Evolutionary conservation across 2,329 filamentous ascomycete genomes (phyloP).

Genomic region (Chaetomium globosum): DNA sequence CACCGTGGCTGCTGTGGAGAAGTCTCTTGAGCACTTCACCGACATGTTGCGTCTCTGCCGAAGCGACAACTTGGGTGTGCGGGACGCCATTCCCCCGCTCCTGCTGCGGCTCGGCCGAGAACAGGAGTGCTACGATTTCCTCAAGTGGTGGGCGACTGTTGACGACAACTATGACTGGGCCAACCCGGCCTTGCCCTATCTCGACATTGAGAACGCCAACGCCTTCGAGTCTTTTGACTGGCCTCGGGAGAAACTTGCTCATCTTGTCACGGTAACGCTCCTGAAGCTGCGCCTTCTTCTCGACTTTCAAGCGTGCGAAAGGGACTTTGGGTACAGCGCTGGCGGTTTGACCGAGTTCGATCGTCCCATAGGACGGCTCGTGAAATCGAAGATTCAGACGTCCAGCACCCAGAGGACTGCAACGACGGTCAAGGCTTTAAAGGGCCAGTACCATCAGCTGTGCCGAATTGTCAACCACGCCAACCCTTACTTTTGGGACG

Average conservation of each 20-base stretch:
- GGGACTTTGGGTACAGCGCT: background rate
- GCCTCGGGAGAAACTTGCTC: constrained; percentile 21
- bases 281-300: constrained; percentile 32
- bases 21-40: too few relatives aligned
- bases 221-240: constrained; percentile 43
- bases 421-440: constrained; percentile 2
- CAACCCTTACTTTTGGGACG: constrained; percentile 33
- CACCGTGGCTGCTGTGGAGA: too few relatives aligned
- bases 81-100: constrained; percentile 22
- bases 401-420: background rate
- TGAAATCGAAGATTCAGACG: constrained; percentile 13
- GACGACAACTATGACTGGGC: constrained; percentile 43
- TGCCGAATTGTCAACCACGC: constrained; percentile 24
- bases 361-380: constrained; percentile 23
- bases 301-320: constrained; percentile 23
- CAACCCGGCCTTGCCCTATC: constrained; percentile 39
- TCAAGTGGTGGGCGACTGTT: constrained; percentile 50
- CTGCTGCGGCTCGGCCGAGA: constrained; percentile 41
- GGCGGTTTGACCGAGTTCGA: background rate
- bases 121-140: constrained; percentile 49
- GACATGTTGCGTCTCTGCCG: too few relatives aligned
- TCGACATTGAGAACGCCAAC: constrained; percentile 46
- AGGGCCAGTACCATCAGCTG: constrained; percentile 28
- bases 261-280: constrained; percentile 34
- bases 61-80: too few relatives aligned